Evolutionary conservation across 139 green algal species (phyloP), one percentile per base, ranked within the genome.

Genomic region (Cymbomonas tetramitiformis): DNA sequence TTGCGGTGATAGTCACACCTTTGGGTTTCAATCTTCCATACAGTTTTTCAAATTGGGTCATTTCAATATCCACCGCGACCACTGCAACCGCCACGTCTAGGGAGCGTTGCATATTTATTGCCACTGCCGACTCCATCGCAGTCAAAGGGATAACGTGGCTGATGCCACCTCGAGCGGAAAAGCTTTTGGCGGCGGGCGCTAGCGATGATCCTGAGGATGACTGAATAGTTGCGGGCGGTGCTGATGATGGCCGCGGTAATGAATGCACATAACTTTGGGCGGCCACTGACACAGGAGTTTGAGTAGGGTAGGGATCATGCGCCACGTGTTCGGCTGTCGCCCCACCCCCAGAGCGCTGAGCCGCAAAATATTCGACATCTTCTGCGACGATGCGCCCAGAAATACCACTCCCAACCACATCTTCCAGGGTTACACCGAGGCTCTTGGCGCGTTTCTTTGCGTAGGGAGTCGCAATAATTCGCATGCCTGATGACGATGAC

Each of bases 361-460:
- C 66, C n/a, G 64, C 68, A 32, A 52, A 46, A 10, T 46, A 53
- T 53, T 96, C 85, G 12, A 97, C 86, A 54, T 97, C 90, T 15
- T 74, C 76, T 2, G 83, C 89, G 24, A 87, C 94, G 72, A 97
- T 94, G 62, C 89, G 79, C 52, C 90, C 90, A 21, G 81, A 78
- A 39, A 86, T 84, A n/a, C 90, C 90, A 8, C 74, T 82, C 53
- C 90, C 87, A 2, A 18, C 76, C 3, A 98, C 41, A 15, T 67
- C 81, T 7, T 71, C 66, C 32, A 97, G 76, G 70, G 94, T 83
- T 3, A 97, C 82, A 61, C 81, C 82, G 38, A 93, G 71, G 15
- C 95, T 74, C 75, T 93, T 94, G 26, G 90, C 90, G 31, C 95
- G 84, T 75, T 96, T 94, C 81, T 97, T 97, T 30, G 90, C 90